Evolutionary conservation across 2,329 filamentous ascomycete genomes (phyloP), one percentile per base, ranked within the genome.

Genomic region (Aspergillus sp.): DNA sequence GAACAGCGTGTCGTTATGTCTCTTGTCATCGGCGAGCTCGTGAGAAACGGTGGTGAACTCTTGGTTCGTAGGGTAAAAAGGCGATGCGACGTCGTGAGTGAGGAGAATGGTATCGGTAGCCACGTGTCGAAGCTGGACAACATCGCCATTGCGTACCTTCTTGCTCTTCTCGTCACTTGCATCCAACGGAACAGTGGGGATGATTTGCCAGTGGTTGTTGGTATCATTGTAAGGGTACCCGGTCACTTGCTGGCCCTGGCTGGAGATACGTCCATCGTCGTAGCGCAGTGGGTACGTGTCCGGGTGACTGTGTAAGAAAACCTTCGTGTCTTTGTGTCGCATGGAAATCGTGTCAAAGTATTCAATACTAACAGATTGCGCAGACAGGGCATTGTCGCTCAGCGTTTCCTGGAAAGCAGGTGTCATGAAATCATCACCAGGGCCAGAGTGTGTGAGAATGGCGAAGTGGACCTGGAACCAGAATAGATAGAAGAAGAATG

Each of bases 381-480:
- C 86, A 60, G 91, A 85, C 91, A 99, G 95, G 60, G 89, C 79
- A 72, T 99, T 99, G 80, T 99, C 93, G 70, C 90, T 92, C 63
- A 99, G 81, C 2, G 95, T 98, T 79, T 96, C 93, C 79, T 99
- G 95, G 80, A 99, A 99, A 70, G 95, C 91, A 1, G 95, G 95
- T 4, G 90, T 92, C 95, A 99, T 99, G 79, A 99, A 99, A 70
- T 98, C 93, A 72, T 99, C 95, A 54, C 95, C 95, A 45, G 95
- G 93, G 37, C 95, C 95, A 52, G 95, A 98, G 59, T 88, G 85
- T 64, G 80, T 89, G 62, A 99, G 83, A 68, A 99, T 91, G 45
- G 91, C 84, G 75, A 99, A 99, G 79, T 99, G 95, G 31, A 99
- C 93, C 82, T 99, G 95, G 87, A 99, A 99, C 95, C 95, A 99